Percentiles rank a stretch among this genome's conserved stretches.
Conservation (phyloP, 2,329 filamentous ascomycete genomes). For the Xylaria sp. region DNA sequence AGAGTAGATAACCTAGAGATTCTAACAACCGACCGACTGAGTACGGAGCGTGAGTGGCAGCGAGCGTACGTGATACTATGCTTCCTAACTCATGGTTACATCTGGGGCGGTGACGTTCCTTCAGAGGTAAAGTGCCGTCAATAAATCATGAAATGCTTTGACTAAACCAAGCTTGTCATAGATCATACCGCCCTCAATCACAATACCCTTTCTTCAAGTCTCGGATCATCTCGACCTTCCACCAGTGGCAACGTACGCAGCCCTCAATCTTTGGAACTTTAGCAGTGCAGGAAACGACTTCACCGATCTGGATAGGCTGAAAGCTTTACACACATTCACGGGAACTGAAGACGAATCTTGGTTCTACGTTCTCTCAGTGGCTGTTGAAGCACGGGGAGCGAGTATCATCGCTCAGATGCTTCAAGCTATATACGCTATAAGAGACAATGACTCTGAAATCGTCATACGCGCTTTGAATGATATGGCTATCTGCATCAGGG, state of each 20-base stretch:
- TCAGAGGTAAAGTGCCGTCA: conserved; percentile 67
- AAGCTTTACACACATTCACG: conserved; percentile 83
- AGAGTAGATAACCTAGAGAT: conserved; percentile 68
- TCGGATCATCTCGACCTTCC: conserved; percentile 82
- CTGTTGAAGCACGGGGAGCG: conserved; percentile 81
- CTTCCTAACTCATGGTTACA: conserved; percentile 80
- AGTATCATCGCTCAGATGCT: conserved; percentile 81
- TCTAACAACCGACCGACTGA: conserved; percentile 67
- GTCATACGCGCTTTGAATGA: conserved; percentile 73
- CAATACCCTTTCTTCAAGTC: conserved; percentile 78
- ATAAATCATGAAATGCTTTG: background rate
- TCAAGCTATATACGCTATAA: conserved; percentile 76
- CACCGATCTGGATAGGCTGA: conserved; percentile 74
- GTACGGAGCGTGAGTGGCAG: conserved; percentile 72
- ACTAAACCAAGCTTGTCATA: conserved; percentile 45
- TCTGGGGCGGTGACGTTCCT: conserved; percentile 85
- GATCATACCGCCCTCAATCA: conserved; percentile 78
- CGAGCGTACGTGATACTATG: conserved; percentile 75
- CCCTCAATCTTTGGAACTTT: conserved; percentile 91
- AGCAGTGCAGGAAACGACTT: conserved; percentile 59
- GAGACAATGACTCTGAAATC: conserved; percentile 66
- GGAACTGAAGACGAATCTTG: conserved; percentile 91
- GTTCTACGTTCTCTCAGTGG: conserved; percentile 92
- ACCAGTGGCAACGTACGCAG: conserved; percentile 90
- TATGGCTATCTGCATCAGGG: conserved; percentile 74